phyloP scores from a whole-genome alignment of 1,139 yeast species.

The Geotrichum histeridarum region DNA sequence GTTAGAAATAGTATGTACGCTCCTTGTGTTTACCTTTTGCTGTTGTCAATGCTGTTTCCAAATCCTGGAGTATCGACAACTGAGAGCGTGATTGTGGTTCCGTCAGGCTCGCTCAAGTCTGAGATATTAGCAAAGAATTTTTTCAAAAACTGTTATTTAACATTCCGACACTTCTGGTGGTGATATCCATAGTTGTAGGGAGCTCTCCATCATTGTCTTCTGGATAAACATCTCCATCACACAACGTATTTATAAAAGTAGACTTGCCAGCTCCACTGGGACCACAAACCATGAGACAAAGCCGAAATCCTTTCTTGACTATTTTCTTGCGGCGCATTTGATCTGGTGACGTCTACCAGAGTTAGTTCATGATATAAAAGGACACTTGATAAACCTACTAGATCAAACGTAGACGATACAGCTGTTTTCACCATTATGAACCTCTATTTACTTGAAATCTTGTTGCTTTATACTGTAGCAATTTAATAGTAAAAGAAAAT shows the following conservation, averaged over 20 bases:
- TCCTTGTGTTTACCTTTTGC: conserved; percentile 39
- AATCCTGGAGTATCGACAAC: conserved; percentile 75
- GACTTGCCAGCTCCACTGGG: conserved; percentile 72
- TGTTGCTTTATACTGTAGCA: no score
- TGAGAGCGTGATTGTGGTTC: conserved; percentile 54
- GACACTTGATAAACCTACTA: conserved; percentile 1
- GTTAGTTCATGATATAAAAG: not conserved
- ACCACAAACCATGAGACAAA: conserved; percentile 72
- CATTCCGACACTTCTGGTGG: conserved; percentile 19
- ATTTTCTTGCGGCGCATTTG: conserved; percentile 59
- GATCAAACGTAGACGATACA: conserved; percentile 16
- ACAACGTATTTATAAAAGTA: conserved; percentile 71
- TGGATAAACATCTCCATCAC: conserved; percentile 72
- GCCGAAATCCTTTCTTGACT: conserved; percentile 76
- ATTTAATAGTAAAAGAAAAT: no score
- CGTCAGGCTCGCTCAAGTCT: conserved; percentile 45
- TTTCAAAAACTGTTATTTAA: not conserved
- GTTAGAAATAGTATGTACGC: not conserved
- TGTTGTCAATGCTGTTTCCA: conserved; percentile 65
- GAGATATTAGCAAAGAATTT: conserved; percentile 1
- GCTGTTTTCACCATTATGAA: conserved; percentile 14
- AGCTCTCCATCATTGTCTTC: conserved; percentile 13
- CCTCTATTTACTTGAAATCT: no score
- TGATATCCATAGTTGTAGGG: conserved; percentile 19
- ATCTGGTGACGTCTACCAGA: conserved; percentile 19